Evolutionary conservation across 768 basidiomycete genomes (phyloP), one percentile per base, ranked within the genome.

Genomic region (Boletus bicolor): DNA sequence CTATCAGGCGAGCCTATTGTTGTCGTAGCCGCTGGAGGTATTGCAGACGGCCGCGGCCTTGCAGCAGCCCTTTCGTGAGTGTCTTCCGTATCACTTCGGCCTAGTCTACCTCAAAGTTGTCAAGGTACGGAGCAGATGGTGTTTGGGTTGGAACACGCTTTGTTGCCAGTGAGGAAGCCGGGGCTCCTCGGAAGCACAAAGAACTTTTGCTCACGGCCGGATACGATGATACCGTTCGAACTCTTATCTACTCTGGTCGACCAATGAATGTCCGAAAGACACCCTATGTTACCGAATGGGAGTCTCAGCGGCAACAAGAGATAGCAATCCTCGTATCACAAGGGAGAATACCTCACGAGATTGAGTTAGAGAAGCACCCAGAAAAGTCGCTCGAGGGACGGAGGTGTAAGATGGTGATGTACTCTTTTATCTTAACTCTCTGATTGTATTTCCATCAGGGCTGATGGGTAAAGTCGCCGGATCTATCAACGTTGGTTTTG

Each of bases 91-190:
- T 43, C 14, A 12, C 21, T 44, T 37, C 7, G 11, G 15, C 26
- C 4, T 9, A 21, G 19, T 39, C 54, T 21, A 55, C 48, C 30
- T 14, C n/a, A 14, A 51, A 30, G 15, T 14, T 26, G 50, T 19
- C 45, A 58, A 88, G 87, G 50, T 91, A 87, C 59, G 92, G 92
- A 45, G 92, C 91, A 5, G 77, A 86, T 3, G 92, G 86, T 43
- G 87, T 93, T 4, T 94, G 92, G 92, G 89, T 91, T 37, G 89
- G 89, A 39, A 93, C 91, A 5, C 84, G 91, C 38, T 93, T 93
- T 66, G 89, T 92, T 41, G 89, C 91, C 11, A 85, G 85, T 62
- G 82, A 78, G 37, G 89, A 93, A 68, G 89, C 91, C 0, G 87
- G 85, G 37, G 91, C 91, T 3, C 85, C 91, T 11, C 81, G 81